A percentile compares a stretch with the other conserved stretches of the same genome.
These are phyloP conservation scores for Phytophthora pluvialis DNA, from an alignment of 352 stramenopile species.

Conservation along the genomic window DNA sequence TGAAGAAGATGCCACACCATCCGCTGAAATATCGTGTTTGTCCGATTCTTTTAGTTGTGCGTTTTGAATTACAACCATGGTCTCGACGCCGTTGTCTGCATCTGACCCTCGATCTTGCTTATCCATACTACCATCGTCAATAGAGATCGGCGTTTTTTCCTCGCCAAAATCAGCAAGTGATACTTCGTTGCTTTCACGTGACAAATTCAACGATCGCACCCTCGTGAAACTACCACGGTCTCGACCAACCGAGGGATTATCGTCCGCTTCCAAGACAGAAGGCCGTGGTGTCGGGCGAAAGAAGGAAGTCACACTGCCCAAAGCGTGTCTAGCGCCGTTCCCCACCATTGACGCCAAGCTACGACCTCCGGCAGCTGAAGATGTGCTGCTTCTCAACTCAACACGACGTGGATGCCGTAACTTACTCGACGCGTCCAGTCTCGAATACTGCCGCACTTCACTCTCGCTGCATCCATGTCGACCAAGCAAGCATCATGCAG, in stretches of 20 bases:
- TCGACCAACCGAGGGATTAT: conserved; percentile 9
- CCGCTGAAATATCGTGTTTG: not conserved
- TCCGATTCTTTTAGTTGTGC: conserved; percentile 13
- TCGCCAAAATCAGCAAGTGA: conserved; percentile 14
- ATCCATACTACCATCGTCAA: conserved; percentile 12
- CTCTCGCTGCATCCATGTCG: conserved; percentile 28
- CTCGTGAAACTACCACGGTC: conserved; percentile 4
- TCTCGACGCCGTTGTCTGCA: not conserved
- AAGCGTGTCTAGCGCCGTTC: conserved; percentile 15
- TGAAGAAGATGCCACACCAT: conserved; percentile 2
- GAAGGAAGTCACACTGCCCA: conserved; percentile 32
- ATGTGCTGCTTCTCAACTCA: conserved; percentile 15
- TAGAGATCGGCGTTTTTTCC: conserved; percentile 26
- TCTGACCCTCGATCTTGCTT: conserved; percentile 3
- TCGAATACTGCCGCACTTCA: conserved; percentile 26
- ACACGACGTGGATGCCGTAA: not conserved
- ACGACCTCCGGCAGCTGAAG: not conserved
- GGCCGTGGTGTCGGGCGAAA: conserved; percentile 20
- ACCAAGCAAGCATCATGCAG: not conserved
- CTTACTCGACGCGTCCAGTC: conserved; percentile 13
- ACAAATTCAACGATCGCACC: conserved; percentile 27
- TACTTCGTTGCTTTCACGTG: conserved; percentile 13
- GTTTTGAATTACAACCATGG: conserved; percentile 15
- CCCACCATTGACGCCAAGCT: conserved; percentile 15
- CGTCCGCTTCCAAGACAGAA: conserved; percentile 30